Conservation (phyloP, 2,329 filamentous ascomycete species). For the Ilyonectria mors-panacis region DNA sequence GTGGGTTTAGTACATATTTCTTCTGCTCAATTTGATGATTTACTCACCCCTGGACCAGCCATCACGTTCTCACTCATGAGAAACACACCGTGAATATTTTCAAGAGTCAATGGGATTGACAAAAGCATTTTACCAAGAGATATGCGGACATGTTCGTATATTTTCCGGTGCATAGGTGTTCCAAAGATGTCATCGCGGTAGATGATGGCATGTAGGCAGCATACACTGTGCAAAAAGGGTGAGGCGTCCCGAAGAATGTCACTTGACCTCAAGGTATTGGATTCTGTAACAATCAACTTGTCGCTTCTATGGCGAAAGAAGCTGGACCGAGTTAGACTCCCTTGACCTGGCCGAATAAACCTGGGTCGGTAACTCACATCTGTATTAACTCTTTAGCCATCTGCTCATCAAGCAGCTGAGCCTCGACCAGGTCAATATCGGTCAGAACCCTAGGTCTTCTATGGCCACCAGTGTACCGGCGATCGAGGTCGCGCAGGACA, state of each 20-base stretch:
- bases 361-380: background rate
- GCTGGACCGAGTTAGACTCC: background rate
- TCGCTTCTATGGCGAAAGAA: slow-evolving; percentile 10
- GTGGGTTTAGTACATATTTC: too few species aligned
- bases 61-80: slow-evolving; percentile 20
- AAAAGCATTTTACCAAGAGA: slow-evolving; percentile 9
- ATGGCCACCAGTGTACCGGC: background rate
- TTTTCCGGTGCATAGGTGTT: background rate
- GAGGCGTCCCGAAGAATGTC: background rate
- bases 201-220: slow-evolving; percentile 12
- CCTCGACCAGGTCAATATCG: background rate
- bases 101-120: background rate
- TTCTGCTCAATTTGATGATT: too few species aligned
- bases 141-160: slow-evolving; percentile 10
- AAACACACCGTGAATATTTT: slow-evolving; percentile 12
- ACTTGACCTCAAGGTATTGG: background rate
- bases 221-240: slow-evolving; percentile 18
- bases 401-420: background rate
- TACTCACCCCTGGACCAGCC: background rate
- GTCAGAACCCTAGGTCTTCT: background rate
- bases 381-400: slow-evolving; percentile 10
- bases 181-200: slow-evolving; percentile 13
- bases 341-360: background rate
- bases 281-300: background rate
- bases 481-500: slow-evolving; percentile 15